Evolutionary conservation across 352 stramenopile genomes (phyloP).

Genomic region (Achlya hypogyna): DNA sequence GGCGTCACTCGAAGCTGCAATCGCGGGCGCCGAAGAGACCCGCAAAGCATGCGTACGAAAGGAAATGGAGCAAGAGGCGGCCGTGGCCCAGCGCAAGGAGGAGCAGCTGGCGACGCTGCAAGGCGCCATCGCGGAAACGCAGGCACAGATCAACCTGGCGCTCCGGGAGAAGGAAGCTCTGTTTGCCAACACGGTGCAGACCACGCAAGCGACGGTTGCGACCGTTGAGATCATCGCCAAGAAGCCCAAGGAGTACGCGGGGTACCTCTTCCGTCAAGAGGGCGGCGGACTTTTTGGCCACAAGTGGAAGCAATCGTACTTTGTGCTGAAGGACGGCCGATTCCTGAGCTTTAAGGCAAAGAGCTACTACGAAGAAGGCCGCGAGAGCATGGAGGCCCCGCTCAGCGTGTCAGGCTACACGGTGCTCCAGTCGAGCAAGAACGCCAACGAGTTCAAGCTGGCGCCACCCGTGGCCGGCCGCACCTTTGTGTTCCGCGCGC

Average conservation of each 20-base stretch:
- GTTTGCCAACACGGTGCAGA: conserved; percentile 15
- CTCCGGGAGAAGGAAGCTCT: conserved; percentile 9
- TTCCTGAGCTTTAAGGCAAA: conserved; percentile 17
- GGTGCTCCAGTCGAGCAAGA: conserved; percentile 6
- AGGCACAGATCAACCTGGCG: conserved; percentile 8
- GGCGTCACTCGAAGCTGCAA: background rate
- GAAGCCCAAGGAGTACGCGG: conserved; percentile 13
- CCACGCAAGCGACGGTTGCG: conserved; percentile 14
- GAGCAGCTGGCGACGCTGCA: conserved; percentile 5
- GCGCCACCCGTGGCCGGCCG: conserved; percentile 6
- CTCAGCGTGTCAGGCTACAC: conserved; percentile 14
- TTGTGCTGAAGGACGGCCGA: conserved; percentile 17
- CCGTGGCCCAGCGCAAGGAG: background rate
- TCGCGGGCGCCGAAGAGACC: background rate
- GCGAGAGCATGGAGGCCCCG: conserved; percentile 12
- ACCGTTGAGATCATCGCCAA: conserved; percentile 18
- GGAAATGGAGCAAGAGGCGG: background rate
- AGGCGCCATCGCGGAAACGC: conserved; percentile 6
- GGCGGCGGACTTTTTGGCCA: background rate
- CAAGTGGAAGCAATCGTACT: conserved; percentile 19
- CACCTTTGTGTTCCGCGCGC: conserved; percentile 7
- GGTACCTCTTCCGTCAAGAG: conserved; percentile 15
- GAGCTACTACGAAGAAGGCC: conserved; percentile 14
- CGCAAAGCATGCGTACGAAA: background rate
- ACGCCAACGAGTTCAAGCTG: conserved; percentile 15